Percentiles rank a stretch among this genome's conserved stretches.
phyloP scores from a whole-genome alignment of 495 filamentous ascomycete species.

The Cenococcum geophilum region DNA sequence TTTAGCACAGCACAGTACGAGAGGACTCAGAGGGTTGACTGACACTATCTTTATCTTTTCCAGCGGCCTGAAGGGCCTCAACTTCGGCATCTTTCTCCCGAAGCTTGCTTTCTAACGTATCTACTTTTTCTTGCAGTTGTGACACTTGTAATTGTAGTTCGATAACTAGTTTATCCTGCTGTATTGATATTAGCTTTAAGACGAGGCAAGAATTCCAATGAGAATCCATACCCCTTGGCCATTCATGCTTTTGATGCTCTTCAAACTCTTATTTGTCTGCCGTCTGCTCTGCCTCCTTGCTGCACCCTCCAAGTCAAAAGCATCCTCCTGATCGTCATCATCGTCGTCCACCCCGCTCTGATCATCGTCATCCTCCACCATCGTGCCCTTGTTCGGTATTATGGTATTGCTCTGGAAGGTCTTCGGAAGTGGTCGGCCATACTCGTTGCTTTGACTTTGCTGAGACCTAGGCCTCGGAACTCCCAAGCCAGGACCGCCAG shows the following conservation, averaged over 20 bases:
- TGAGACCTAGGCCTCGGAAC: slow-evolving; percentile 19
- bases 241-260: slow-evolving; percentile 13
- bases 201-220: background rate
- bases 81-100: slow-evolving; percentile 56
- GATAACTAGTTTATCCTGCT: slow-evolving; percentile 21
- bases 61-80: slow-evolving; percentile 37
- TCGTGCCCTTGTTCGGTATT: slow-evolving; percentile 93
- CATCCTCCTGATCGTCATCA: slow-evolving; percentile 57
- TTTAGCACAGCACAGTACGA: background rate
- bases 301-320: slow-evolving; percentile 55
- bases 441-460: slow-evolving; percentile 38
- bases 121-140: slow-evolving; percentile 66
- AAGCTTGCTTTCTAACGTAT: slow-evolving; percentile 58
- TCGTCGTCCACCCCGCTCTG: slow-evolving; percentile 51
- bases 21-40: slow-evolving; percentile 13
- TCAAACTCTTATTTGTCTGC: slow-evolving; percentile 45
- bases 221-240: slow-evolving; percentile 8
- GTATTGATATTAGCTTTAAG: background rate
- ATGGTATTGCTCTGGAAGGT: slow-evolving; percentile 95
- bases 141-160: slow-evolving; percentile 62
- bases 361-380: slow-evolving; percentile 95
- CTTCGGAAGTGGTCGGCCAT: slow-evolving; percentile 67
- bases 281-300: slow-evolving; percentile 36
- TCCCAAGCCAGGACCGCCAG: slow-evolving; percentile 14
- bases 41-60: slow-evolving; percentile 46